A percentile compares a stretch with the other conserved stretches of the same genome.
Evolutionary conservation across 768 basidiomycete genomes (phyloP).

Genomic region (Tulasnella sp.): DNA sequence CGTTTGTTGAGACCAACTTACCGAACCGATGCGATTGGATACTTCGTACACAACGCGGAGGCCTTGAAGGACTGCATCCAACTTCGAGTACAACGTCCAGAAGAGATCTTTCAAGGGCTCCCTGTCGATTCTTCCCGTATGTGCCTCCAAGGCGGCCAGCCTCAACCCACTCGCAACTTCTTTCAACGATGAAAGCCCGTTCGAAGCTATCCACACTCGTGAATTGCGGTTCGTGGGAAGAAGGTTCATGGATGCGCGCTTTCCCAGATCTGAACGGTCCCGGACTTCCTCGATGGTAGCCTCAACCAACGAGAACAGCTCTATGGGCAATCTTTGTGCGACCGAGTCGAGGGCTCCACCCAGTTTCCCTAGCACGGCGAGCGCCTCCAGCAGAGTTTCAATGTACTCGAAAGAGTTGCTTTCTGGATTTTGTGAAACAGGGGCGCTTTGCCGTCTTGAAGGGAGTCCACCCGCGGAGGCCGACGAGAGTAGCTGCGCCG

Average conservation of each 20-base stretch:
- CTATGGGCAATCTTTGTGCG: conserved; percentile 70
- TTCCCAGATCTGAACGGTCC: conserved; percentile 75
- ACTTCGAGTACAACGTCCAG: conserved; percentile 94
- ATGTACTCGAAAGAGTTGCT: conserved; percentile 89
- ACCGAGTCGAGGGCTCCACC: conserved; percentile 76
- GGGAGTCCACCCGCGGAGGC: conserved; percentile 8
- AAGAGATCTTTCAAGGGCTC: conserved; percentile 87
- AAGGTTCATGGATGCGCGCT: conserved; percentile 19
- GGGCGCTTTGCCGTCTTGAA: conserved; percentile 26
- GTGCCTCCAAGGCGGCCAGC: conserved; percentile 64
- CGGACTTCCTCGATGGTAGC: conserved; percentile 82
- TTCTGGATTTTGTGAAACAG: conserved; percentile 57
- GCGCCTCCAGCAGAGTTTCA: conserved; percentile 85
- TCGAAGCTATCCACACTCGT: conserved; percentile 39
- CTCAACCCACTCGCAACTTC: conserved; percentile 46
- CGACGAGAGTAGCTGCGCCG: not conserved
- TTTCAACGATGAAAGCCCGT: conserved; percentile 14
- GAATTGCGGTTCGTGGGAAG: conserved; percentile 39
- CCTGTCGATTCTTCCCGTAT: conserved; percentile 64
- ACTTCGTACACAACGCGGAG: conserved; percentile 86
- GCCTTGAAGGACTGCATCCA: conserved; percentile 89
- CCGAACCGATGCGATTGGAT: conserved; percentile 80
- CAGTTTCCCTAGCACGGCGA: conserved; percentile 83
- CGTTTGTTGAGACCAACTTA: conserved; percentile 30
- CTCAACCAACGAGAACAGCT: conserved; percentile 81